These are phyloP conservation scores for Sugiyamaella neomexicana DNA, from an alignment of 1,139 yeast genomes.

Conservation along the genomic window DNA sequence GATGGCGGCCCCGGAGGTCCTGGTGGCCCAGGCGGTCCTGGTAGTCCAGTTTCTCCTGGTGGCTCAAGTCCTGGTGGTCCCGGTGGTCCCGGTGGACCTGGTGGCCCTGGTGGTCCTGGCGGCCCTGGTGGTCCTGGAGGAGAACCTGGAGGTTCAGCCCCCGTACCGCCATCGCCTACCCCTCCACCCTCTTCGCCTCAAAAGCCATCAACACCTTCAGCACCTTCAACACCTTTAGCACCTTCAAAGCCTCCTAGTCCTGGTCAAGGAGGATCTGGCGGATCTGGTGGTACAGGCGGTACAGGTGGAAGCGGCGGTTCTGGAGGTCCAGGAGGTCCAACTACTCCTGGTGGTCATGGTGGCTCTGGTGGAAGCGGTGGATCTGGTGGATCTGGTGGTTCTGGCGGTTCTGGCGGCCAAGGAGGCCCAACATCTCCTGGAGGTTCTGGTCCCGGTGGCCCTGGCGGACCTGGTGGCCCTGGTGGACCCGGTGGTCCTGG, in stretches of 20 bases:
- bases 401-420: slow-evolving; percentile 13
- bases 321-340: slow-evolving; percentile 17
- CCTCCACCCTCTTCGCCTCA: background rate
- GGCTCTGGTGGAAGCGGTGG: slow-evolving; percentile 28
- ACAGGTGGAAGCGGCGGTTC: slow-evolving; percentile 17
- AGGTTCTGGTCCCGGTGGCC: slow-evolving; percentile 15
- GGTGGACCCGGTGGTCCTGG: slow-evolving; percentile 1
- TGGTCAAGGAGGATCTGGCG: background rate
- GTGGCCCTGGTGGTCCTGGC: background rate
- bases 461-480: slow-evolving; percentile 19
- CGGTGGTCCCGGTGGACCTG: slow-evolving; percentile 17
- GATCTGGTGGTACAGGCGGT: slow-evolving; percentile 21
- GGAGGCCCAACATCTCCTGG: slow-evolving; percentile 21
- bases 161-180: too few species aligned
- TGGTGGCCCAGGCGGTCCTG: slow-evolving; percentile 30
- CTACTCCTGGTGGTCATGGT: slow-evolving; percentile 13
- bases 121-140: slow-evolving; percentile 8
- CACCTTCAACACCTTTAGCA: too few species aligned
- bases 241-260: slow-evolving; percentile 26
- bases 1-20: slow-evolving; percentile 23
- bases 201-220: slow-evolving; percentile 1
- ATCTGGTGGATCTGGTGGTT: slow-evolving; percentile 20
- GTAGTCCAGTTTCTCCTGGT: slow-evolving; percentile 20
- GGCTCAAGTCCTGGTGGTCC: slow-evolving; percentile 15
- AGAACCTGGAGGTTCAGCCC: slow-evolving; percentile 8